Conservation (phyloP, 768 basidiomycete genomes). For the Naganishia vishniacii region DNA sequence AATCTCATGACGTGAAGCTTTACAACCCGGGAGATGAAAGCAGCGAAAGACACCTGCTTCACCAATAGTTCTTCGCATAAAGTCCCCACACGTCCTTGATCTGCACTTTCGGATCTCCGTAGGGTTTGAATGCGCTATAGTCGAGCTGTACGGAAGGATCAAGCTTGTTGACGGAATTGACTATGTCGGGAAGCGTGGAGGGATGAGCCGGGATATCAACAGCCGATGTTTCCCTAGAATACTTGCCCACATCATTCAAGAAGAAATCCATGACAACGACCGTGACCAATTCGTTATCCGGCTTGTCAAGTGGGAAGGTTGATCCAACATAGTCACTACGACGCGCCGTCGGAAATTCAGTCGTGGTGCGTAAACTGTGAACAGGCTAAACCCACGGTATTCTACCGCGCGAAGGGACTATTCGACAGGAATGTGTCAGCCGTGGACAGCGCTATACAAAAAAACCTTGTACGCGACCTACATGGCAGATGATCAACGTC, state of each 20-base stretch:
- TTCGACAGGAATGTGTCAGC: neutral
- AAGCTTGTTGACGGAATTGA: constrained; percentile 41
- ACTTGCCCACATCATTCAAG: constrained; percentile 46
- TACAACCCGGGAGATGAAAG: constrained; percentile 17
- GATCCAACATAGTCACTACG: constrained; percentile 41
- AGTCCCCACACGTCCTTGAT: constrained; percentile 41
- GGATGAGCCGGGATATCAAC: neutral
- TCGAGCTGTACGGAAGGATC: constrained; percentile 31
- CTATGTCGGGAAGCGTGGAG: constrained; percentile 22
- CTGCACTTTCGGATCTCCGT: constrained; percentile 34
- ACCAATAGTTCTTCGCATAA: constrained; percentile 40
- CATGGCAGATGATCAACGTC: constrained; percentile 45
- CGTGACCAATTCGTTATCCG: constrained; percentile 37
- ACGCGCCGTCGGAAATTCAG: neutral
- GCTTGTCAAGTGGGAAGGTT: constrained; percentile 32
- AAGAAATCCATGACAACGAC: constrained; percentile 45
- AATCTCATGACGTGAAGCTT: no score
- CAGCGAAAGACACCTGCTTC: neutral
- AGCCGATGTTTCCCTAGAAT: neutral
- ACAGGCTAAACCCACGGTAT: constrained; percentile 33
- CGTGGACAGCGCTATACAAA: neutral
- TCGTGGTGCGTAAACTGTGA: neutral
- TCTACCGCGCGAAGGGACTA: constrained; percentile 31
- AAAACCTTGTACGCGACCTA: constrained; percentile 26
- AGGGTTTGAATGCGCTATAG: constrained; percentile 32